Evolutionary conservation across 495 filamentous ascomycete species (phyloP).

Genomic region (Polyplosphaeria fusca): DNA sequence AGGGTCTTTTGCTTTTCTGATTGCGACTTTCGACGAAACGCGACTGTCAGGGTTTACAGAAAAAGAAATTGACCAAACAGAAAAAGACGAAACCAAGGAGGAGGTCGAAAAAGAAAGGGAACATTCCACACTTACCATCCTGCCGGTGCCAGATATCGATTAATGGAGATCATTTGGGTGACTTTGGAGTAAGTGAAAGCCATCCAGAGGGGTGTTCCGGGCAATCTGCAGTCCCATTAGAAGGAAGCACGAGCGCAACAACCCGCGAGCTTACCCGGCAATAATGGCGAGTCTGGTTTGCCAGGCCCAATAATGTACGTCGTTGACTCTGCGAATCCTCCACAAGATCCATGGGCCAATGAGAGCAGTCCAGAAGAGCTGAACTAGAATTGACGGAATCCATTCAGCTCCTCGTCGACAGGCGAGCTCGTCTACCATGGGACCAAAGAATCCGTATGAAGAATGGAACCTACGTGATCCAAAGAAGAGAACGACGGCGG

Average conservation of each 20-base stretch:
- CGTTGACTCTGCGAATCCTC: conserved; percentile 38
- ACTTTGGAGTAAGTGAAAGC: conserved; percentile 34
- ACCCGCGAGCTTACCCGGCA: conserved; percentile 31
- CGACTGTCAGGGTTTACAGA: neutral
- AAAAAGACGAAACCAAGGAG: neutral
- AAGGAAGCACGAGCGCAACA: neutral
- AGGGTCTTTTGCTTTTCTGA: neutral
- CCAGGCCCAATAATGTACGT: conserved; percentile 41
- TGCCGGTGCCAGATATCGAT: conserved; percentile 32
- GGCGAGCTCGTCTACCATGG: conserved; percentile 35
- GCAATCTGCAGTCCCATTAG: conserved; percentile 29
- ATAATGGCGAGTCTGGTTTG: conserved; percentile 37
- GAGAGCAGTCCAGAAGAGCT: conserved; percentile 37
- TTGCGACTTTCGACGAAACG: neutral
- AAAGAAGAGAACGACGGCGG: conserved; percentile 58
- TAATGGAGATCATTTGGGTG: conserved; percentile 23
- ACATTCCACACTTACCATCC: conserved; percentile 35
- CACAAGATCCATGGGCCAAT: conserved; percentile 40
- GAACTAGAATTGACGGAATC: conserved; percentile 39
- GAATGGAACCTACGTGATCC: conserved; percentile 64
- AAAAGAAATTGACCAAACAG: neutral
- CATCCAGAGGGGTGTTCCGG: conserved; percentile 40
- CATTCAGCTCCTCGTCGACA: conserved; percentile 41
- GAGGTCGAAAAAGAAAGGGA: neutral
- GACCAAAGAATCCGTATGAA: conserved; percentile 52